A percentile compares a stretch with the other conserved stretches of the same genome.
Conservation (phyloP, 129 eudicot species). For the Artemisia argyi region DNA sequence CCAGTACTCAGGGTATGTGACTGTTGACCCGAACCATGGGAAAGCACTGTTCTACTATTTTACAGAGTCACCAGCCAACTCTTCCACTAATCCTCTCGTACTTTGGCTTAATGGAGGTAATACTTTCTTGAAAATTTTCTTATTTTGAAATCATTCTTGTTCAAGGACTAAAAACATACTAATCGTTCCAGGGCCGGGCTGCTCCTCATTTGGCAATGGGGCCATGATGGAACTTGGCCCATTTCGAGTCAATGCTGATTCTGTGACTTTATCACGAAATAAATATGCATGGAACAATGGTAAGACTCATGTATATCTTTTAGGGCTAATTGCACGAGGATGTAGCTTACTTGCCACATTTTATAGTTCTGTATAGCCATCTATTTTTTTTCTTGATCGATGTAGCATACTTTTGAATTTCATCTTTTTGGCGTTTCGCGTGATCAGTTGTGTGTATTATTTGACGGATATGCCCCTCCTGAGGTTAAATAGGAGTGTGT, state of each 20-base stretch:
- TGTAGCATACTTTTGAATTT: too few species aligned
- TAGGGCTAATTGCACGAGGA: too few species aligned
- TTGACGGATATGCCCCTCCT: too few species aligned
- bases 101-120: conserved; percentile 85
- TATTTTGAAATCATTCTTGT: neutral
- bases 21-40: conserved; percentile 58
- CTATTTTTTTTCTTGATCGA: too few species aligned
- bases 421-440: too few species aligned
- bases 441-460: too few species aligned
- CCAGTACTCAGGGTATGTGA: conserved; percentile 77
- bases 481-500: too few species aligned
- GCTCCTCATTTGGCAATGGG: conserved; percentile 64
- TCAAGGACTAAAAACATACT: neutral
- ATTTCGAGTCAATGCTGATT: conserved; percentile 50
- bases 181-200: conserved; percentile 55
- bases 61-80: conserved; percentile 43
- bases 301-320: conserved; percentile 13
- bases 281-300: conserved; percentile 53
- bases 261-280: conserved; percentile 39
- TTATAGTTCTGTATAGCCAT: too few species aligned
- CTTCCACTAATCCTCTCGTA: conserved; percentile 66
- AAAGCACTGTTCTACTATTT: conserved; percentile 61
- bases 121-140: conserved; percentile 2
- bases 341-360: too few species aligned
- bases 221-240: conserved; percentile 64